Conservation (phyloP, 371 early-diverging fungal species). For the Mortierella sp. region DNA sequence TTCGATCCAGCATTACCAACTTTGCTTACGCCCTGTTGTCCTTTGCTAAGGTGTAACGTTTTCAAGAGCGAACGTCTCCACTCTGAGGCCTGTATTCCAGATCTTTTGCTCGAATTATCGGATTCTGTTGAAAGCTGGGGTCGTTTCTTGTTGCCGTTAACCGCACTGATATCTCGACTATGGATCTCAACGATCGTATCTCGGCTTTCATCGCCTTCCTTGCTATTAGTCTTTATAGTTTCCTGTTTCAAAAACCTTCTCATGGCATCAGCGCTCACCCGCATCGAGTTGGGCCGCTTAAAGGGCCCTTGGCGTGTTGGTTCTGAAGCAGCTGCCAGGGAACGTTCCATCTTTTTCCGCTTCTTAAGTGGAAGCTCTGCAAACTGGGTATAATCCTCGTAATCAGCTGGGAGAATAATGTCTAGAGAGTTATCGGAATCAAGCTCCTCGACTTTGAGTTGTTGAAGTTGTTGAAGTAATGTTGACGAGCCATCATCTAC, state of each 20-base stretch:
- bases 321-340: slow-evolving; percentile 21
- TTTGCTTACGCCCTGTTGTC: slow-evolving; percentile 5
- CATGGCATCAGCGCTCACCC: slow-evolving; percentile 29
- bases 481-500: not conserved
- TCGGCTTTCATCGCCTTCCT: not conserved
- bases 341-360: slow-evolving; percentile 44
- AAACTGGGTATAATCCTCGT: slow-evolving; percentile 48
- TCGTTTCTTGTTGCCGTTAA: slow-evolving; percentile 27
- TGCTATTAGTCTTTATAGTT: not conserved
- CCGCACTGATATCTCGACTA: not conserved
- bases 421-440: slow-evolving; percentile 48
- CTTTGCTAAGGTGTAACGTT: slow-evolving; percentile 30
- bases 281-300: slow-evolving; percentile 21
- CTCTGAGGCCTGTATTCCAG: slow-evolving; percentile 15
- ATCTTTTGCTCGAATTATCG: slow-evolving; percentile 9
- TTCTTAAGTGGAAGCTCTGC: slow-evolving; percentile 49
- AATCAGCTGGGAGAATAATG: slow-evolving; percentile 42
- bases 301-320: not conserved
- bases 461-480: slow-evolving; percentile 15
- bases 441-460: slow-evolving; percentile 18
- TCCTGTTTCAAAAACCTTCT: slow-evolving; percentile 28
- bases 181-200: not conserved
- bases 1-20: not conserved
- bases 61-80: slow-evolving; percentile 42
- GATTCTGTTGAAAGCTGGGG: slow-evolving; percentile 13